A percentile compares a stretch with the other conserved stretches of the same genome.
phyloP scores from a whole-genome alignment of 1,284 basidiomycete genomes.

The Neonothopanus nambi region DNA sequence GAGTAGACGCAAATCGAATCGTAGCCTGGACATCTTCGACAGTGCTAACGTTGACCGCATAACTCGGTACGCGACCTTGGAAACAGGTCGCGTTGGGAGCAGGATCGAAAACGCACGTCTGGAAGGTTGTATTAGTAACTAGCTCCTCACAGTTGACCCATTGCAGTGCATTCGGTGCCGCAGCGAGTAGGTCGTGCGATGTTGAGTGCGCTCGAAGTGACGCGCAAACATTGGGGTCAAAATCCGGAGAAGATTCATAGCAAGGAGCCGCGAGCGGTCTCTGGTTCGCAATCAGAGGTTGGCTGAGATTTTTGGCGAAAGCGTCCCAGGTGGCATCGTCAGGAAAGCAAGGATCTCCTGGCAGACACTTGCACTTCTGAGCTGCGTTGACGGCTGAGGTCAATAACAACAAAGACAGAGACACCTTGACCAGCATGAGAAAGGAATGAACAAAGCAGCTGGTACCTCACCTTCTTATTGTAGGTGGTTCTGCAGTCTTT shows the following conservation, averaged over 20 bases:
- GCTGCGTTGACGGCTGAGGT: too few species aligned
- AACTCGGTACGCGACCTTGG: conserved; percentile 8
- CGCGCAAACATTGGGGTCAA: not conserved
- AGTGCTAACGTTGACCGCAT: not conserved
- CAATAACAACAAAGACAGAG: too few species aligned
- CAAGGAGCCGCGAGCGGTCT: conserved; percentile 5
- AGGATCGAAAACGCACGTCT: not conserved
- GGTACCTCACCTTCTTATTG: too few species aligned
- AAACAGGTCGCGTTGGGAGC: not conserved
- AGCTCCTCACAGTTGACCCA: conserved; percentile 4
- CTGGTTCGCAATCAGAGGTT: conserved; percentile 2
- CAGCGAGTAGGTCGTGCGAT: not conserved
- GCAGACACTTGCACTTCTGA: conserved; percentile 9
- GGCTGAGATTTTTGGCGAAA: not conserved
- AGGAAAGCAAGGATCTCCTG: conserved; percentile 9
- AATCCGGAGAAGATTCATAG: not conserved
- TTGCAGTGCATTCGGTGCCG: not conserved
- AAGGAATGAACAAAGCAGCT: too few species aligned
- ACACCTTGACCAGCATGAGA: too few species aligned
- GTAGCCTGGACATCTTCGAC: conserved; percentile 1
- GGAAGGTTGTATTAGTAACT: not conserved
- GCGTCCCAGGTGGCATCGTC: conserved; percentile 1
- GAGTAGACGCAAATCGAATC: not conserved
- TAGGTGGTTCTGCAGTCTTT: too few species aligned
- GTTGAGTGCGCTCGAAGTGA: not conserved